A percentile compares a stretch with the other conserved stretches of the same genome.
Evolutionary conservation across 371 early-diverging fungal genomes (phyloP).

Genomic region (Dichotomocladium elegans): DNA sequence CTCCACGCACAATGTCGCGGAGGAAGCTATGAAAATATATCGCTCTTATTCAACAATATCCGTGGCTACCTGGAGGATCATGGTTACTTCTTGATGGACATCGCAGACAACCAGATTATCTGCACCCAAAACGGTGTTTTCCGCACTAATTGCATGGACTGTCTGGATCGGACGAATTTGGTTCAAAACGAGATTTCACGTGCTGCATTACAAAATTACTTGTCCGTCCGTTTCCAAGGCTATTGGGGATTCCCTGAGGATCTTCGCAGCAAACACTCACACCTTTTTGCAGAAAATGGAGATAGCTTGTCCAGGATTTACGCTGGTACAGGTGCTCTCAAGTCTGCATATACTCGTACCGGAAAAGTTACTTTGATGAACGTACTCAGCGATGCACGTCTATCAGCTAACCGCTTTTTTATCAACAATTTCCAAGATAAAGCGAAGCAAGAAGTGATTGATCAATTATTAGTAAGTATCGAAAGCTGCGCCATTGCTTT

Average conservation of each 20-base stretch:
- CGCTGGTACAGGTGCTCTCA: conserved; percentile 97
- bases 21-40: conserved; percentile 76
- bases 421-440: conserved; percentile 93
- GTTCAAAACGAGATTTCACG: conserved; percentile 63
- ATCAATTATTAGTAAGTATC: conserved; percentile 68
- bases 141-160: conserved; percentile 98
- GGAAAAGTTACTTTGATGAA: conserved; percentile 87
- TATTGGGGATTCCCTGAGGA: conserved; percentile 7
- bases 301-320: conserved; percentile 93
- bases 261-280: conserved; percentile 46
- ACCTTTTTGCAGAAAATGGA: conserved; percentile 96
- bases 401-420: conserved; percentile 88
- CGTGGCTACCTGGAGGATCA: conserved; percentile 42
- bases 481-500: not conserved
- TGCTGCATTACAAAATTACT: conserved; percentile 27
- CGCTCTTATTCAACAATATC: conserved; percentile 48
- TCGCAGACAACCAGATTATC: conserved; percentile 50
- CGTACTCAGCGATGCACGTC: conserved; percentile 87
- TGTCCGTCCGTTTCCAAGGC: conserved; percentile 20
- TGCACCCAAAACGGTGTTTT: conserved; percentile 77
- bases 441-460: conserved; percentile 87
- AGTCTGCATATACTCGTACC: conserved; percentile 85
- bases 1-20: conserved; percentile 79
- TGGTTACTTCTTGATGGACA: conserved; percentile 69
- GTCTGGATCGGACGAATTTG: conserved; percentile 87